Evolutionary conservation across 257 asterid species (phyloP).

Genomic region (Mentha longifolia): DNA sequence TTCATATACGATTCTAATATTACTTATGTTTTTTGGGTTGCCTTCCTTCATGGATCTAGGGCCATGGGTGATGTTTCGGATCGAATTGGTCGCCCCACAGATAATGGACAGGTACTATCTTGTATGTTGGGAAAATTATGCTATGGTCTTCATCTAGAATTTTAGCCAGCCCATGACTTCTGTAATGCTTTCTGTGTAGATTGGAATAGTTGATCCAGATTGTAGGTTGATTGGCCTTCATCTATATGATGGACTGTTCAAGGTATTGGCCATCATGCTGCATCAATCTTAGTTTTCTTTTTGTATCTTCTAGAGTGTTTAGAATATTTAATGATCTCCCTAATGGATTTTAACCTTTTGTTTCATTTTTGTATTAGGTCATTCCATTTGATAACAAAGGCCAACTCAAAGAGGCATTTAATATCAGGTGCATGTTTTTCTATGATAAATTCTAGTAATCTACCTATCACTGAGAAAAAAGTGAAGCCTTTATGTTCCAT

Average conservation of each 20-base stretch:
- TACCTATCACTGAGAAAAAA: slow-evolving; percentile 8
- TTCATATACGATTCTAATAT: slow-evolving; percentile 18
- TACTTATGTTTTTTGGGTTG: slow-evolving; percentile 36
- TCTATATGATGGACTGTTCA: slow-evolving; percentile 85
- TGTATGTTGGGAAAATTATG: slow-evolving; percentile 26
- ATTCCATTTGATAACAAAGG: slow-evolving; percentile 94
- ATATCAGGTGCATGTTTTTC: slow-evolving; percentile 62
- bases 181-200: slow-evolving; percentile 47
- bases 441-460: neutral
- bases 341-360: slow-evolving; percentile 13
- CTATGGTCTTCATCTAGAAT: slow-evolving; percentile 10
- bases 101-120: slow-evolving; percentile 82
- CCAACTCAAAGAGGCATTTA: slow-evolving; percentile 89
- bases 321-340: neutral
- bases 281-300: slow-evolving; percentile 13
- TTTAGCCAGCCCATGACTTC: slow-evolving; percentile 23
- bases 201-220: slow-evolving; percentile 90
- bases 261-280: slow-evolving; percentile 50
- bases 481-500: neutral
- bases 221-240: slow-evolving; percentile 93
- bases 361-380: slow-evolving; percentile 51
- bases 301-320: neutral
- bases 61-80: slow-evolving; percentile 98
- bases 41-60: slow-evolving; percentile 46
- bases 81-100: slow-evolving; percentile 91